Percentiles rank a stretch among this genome's conserved stretches.
Conservation (phyloP, 2,329 filamentous ascomycete genomes). For the Didymella glomerata region DNA sequence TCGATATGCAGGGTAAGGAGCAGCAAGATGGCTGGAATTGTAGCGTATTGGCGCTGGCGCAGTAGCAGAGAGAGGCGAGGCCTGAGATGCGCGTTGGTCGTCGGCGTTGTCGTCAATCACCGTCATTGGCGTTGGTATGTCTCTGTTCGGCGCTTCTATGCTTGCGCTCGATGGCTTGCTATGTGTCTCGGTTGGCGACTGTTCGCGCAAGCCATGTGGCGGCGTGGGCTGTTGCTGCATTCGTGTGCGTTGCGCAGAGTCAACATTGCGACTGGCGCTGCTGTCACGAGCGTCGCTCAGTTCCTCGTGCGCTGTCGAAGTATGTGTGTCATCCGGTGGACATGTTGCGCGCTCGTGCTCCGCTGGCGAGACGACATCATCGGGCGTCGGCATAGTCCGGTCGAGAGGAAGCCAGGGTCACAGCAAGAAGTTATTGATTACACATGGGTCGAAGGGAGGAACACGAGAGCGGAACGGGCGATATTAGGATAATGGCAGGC, state of each 20-base stretch:
- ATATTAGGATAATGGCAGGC: constrained; percentile 12
- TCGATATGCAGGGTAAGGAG: constrained; percentile 47
- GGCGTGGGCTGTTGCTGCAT: constrained; percentile 47
- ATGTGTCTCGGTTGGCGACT: constrained; percentile 37
- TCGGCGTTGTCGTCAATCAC: constrained; percentile 46
- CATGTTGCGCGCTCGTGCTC: constrained; percentile 58
- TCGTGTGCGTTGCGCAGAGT: constrained; percentile 14
- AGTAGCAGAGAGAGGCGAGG: constrained; percentile 43
- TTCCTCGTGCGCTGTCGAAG: constrained; percentile 35
- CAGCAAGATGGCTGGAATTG: constrained; percentile 37
- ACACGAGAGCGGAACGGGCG: constrained; percentile 19
- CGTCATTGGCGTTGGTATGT: constrained; percentile 52
- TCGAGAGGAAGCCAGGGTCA: constrained; percentile 40
- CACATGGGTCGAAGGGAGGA: constrained; percentile 28
- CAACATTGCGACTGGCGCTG: constrained; percentile 28
- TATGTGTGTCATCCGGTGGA: constrained; percentile 57
- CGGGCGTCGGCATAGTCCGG: constrained; percentile 60
- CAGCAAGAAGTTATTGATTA: constrained; percentile 27
- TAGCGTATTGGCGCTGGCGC: constrained; percentile 36
- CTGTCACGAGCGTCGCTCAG: constrained; percentile 40
- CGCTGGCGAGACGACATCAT: constrained; percentile 52
- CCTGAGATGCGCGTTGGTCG: constrained; percentile 46
- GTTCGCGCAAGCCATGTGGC: constrained; percentile 33
- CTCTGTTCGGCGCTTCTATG: constrained; percentile 46
- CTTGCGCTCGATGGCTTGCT: constrained; percentile 43